Base-by-base conservation (phyloP, 345 rosid species). In the Melastoma malabathricum region DNA sequence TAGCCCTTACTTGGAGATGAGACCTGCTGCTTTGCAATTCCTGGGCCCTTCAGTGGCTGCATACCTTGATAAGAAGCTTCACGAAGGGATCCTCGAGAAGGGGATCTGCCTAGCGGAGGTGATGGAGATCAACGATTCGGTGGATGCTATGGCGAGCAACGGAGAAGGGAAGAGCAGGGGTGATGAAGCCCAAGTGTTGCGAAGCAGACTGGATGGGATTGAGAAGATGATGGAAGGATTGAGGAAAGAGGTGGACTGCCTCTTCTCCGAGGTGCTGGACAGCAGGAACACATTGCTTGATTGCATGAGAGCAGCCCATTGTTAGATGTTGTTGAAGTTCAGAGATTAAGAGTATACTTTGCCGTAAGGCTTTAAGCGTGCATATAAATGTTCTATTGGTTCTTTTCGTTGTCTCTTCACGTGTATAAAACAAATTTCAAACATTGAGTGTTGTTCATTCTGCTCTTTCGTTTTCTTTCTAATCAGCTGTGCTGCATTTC, bases 271-370 rank as follows among this genome's bases (percentile, higher is more conserved):
- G 14, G 55, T 74, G 7, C 52, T 83, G 59, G 67, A 59, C 7
- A 62, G 59, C 27, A 77, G 92, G 74, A 77, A 72, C 51, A 62
- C 72, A 50, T 46, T 80, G 62, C 69, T 83, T 41, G 64, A 57
- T 31, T 62, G 75, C 34, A 54, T 75, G 17, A 47, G 76, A 45
- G 34, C 14, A 47, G 38, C 20, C 44, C 56, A 70, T 44, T 57
- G 59, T 44, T 46, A 58, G 46, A 8, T 46, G 22, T 15, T 10
- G 13, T 9, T 22, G 20, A 22, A 3, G 14, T 8, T 3, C 10
- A 27, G 6, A 27, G 31, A 2, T 27, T 27, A 2, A 27, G 31
- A 27, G 31, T 2, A 2, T 27, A 27, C 31, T 27, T 3, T 2
- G 31, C 31, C n/a, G n/a, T 27, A 2, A 27, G 31, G 31, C 31